Conservation (phyloP, 2,329 filamentous ascomycete species). For the Westerdykella sp. region DNA sequence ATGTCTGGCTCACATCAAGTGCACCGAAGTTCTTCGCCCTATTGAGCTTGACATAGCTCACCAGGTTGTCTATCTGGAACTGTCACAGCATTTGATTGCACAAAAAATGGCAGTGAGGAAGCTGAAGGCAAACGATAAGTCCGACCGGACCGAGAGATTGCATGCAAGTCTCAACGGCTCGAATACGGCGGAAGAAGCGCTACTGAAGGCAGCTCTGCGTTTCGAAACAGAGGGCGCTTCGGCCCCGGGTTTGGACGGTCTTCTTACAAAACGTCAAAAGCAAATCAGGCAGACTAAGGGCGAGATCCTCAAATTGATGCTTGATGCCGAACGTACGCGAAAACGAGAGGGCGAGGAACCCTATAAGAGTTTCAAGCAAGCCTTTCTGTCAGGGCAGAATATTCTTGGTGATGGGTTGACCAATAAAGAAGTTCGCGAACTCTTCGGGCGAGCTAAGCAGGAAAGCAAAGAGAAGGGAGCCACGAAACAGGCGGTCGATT, state of each 20-base stretch:
- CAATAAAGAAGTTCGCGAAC: conserved; percentile 1
- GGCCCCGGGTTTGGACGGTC: conserved; percentile 10
- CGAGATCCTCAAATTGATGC: conserved; percentile 12
- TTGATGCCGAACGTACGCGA: conserved; percentile 11
- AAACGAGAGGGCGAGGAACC: neutral
- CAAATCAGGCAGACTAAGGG: conserved; percentile 10
- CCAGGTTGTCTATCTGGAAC: conserved; percentile 49
- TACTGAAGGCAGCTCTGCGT: conserved; percentile 42
- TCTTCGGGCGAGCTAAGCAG: conserved; percentile 9
- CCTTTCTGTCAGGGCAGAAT: conserved; percentile 9
- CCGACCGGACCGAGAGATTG: conserved; percentile 38
- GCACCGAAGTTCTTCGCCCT: conserved; percentile 40
- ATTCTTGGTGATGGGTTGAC: conserved; percentile 21
- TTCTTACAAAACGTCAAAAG: conserved; percentile 12
- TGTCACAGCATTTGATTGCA: conserved; percentile 49
- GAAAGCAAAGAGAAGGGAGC: conserved; percentile 2
- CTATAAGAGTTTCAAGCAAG: conserved; percentile 11
- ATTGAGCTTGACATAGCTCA: conserved; percentile 45
- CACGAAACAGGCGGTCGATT: neutral
- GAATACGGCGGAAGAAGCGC: conserved; percentile 46
- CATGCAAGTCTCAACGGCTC: conserved; percentile 44
- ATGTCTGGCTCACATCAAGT: conserved; percentile 34
- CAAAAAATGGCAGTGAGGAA: conserved; percentile 45
- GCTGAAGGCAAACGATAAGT: conserved; percentile 28
- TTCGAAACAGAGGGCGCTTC: conserved; percentile 10